phyloP scores from a whole-genome alignment of 257 asterid species.

The Lycium barbarum region DNA sequence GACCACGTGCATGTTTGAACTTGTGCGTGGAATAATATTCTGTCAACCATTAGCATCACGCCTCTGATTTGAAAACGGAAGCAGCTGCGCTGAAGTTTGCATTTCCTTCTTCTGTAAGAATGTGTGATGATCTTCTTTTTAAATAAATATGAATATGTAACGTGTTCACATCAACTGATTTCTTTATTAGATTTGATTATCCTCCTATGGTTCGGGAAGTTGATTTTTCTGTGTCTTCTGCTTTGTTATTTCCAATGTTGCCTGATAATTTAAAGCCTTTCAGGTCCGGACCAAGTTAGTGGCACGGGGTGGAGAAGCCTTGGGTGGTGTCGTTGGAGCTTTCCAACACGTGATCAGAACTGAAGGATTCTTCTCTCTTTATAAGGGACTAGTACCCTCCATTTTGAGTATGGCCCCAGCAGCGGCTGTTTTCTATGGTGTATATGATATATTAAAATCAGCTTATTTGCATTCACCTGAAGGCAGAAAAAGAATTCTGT shows the following conservation, averaged over 20 bases:
- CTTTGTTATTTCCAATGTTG: slow-evolving; percentile 6
- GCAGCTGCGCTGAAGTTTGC: slow-evolving; percentile 17
- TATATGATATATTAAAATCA: slow-evolving; percentile 86
- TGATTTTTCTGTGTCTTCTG: slow-evolving; percentile 18
- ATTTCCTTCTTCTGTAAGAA: slow-evolving; percentile 12
- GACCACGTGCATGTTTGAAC: not conserved
- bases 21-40: not conserved
- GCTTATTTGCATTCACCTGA: slow-evolving; percentile 83
- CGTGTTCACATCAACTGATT: not conserved
- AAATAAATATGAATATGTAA: not conserved
- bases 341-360: slow-evolving; percentile 80
- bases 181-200: slow-evolving; percentile 5
- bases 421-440: slow-evolving; percentile 96
- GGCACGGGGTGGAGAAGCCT: slow-evolving; percentile 93
- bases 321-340: slow-evolving; percentile 95
- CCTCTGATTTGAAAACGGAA: slow-evolving; percentile 16
- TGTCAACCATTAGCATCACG: not conserved
- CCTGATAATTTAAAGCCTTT: slow-evolving; percentile 38
- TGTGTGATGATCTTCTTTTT: not conserved
- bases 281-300: slow-evolving; percentile 94
- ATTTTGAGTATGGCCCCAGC: slow-evolving; percentile 99
- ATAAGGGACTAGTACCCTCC: slow-evolving; percentile 91
- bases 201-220: not conserved
- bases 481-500: slow-evolving; percentile 75
- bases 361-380: slow-evolving; percentile 93